phyloP scores from a whole-genome alignment of 208 protist species.

The Vickermania ingenoplastis region DNA sequence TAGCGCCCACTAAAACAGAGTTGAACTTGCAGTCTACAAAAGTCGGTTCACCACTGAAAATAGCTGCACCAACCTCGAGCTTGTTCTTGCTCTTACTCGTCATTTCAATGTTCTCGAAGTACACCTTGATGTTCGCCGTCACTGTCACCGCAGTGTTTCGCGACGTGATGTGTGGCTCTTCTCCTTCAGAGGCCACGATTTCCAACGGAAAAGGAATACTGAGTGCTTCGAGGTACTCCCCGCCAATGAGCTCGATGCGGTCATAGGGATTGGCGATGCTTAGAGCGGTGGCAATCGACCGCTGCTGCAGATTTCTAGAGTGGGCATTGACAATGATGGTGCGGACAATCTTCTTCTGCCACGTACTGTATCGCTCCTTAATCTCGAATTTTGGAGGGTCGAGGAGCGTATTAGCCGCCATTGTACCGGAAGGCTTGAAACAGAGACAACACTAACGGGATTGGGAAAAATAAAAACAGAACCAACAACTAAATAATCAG shows the following conservation, averaged over 20 bases:
- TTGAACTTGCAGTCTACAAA: constrained; percentile 57
- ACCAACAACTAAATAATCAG: too few species aligned
- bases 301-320: constrained; percentile 32
- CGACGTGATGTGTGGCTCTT: constrained; percentile 57
- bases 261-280: constrained; percentile 75
- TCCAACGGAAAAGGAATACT: constrained; percentile 65
- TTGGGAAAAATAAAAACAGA: too few species aligned
- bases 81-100: constrained; percentile 48
- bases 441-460: too few species aligned
- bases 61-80: constrained; percentile 42
- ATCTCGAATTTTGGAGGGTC: constrained; percentile 16
- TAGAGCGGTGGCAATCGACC: constrained; percentile 53
- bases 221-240: constrained; percentile 71
- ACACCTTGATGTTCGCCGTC: constrained; percentile 51
- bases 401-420: too few species aligned
- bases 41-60: constrained; percentile 40
- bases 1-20: constrained; percentile 56
- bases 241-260: constrained; percentile 71
- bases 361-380: constrained; percentile 65
- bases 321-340: constrained; percentile 76
- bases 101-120: constrained; percentile 55
- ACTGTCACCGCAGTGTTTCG: constrained; percentile 58
- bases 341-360: constrained; percentile 83
- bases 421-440: too few species aligned
- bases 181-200: constrained; percentile 77